phyloP scores from a whole-genome alignment of 345 rosid genomes.

The Nephelium lappaceum region DNA sequence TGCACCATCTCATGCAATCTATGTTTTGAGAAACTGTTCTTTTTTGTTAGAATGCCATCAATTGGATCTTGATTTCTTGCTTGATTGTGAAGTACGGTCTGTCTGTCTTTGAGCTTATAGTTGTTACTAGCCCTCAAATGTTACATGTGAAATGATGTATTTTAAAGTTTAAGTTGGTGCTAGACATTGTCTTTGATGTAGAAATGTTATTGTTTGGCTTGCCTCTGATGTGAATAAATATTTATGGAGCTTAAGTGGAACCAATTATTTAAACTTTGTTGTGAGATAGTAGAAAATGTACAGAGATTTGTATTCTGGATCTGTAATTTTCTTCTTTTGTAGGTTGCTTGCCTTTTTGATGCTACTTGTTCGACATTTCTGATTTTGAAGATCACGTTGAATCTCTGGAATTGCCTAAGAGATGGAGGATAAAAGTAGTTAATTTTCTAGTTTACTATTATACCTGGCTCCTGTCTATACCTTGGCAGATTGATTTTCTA shows the following conservation, averaged over 20 bases:
- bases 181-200: not conserved
- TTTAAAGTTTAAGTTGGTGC: not conserved
- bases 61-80: not conserved
- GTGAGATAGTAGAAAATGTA: not conserved
- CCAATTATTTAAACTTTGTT: not conserved
- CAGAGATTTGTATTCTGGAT: not conserved
- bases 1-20: not conserved
- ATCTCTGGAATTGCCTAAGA: constrained; percentile 6
- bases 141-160: not conserved
- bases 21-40: not conserved
- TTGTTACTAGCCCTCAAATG: not conserved
- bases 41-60: not conserved
- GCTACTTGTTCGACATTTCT: constrained; percentile 2
- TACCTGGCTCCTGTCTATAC: constrained; percentile 12
- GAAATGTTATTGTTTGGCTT: not conserved
- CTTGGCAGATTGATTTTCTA: not conserved
- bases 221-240: not conserved
- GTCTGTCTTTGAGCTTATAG: not conserved
- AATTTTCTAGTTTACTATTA: not conserved
- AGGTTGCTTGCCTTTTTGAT: constrained; percentile 16
- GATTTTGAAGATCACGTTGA: not conserved
- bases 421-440: constrained; percentile 17
- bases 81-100: not conserved
- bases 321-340: constrained; percentile 14
- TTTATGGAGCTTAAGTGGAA: not conserved